Base-by-base conservation (phyloP, 1,284 basidiomycete genomes). In the Flammula alnicola region DNA sequence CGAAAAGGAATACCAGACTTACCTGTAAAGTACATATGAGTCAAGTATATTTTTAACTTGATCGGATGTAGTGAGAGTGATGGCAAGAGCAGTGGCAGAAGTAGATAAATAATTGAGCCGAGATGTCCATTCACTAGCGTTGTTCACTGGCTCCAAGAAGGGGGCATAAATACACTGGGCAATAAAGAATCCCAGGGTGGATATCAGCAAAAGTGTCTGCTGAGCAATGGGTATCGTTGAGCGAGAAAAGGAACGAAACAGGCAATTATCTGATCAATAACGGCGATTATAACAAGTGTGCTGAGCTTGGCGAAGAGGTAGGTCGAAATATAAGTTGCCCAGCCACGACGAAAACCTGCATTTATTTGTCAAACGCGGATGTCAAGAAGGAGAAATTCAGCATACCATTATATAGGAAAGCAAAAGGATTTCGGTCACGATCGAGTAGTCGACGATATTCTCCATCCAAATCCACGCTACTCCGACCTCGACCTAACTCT, bases 81-180 rank as follows among this genome's bases (percentile, higher is more conserved):
- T 77, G 25, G 76, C 71, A 30, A 91, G 75, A 19, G 86, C 83
- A 45, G 87, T 76, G 23, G 75, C 67, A 30, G 86, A 77, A 7
- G 86, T 89, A 19, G 77, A 60, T 30, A 91, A 75, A 63, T 89
- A 91, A 64, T 86, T 88, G 35, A 85, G 66, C 47, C 87, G 69
- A 41, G 85, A 88, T 7, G 78, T 77, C 82, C 86, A 86, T 75
- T 91, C 88, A 62, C 82, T 86, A 2, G 87, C 84, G 63, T 93
- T 93, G 66, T 81, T 81, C 49, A 88, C 79, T 23, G 84, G 83
- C 62, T 91, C 82, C 52, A 85, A 64, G 63, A 90, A 91, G 0
- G 88, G 88, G 2, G 76, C 75, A 45, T 81, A 71, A 36, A 79
- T 57, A 55, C 84, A 83, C 59, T 91, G 87, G 4, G 79, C 57